A percentile compares a stretch with the other conserved stretches of the same genome.
Conservation (phyloP, 805 yeast species). For the Candida ponderosae region DNA sequence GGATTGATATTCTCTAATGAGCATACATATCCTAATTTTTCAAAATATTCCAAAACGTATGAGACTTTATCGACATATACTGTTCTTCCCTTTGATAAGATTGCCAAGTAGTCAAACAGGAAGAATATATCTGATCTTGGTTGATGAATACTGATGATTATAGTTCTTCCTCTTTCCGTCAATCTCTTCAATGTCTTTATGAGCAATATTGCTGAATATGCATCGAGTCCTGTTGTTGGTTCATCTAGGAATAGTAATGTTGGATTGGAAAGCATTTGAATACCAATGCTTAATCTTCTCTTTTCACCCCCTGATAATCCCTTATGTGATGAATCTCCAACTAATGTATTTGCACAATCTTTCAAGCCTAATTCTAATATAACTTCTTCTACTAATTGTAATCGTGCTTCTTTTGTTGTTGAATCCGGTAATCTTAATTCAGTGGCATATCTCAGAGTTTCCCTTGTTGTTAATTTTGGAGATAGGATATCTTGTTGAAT, state of each 20-base stretch:
- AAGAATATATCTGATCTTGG: slow-evolving; percentile 75
- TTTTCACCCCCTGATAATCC: slow-evolving; percentile 86
- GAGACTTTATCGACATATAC: slow-evolving; percentile 37
- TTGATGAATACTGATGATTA: slow-evolving; percentile 76
- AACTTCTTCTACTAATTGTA: slow-evolving; percentile 48
- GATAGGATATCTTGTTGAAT: slow-evolving; percentile 70
- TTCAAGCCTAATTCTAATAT: slow-evolving; percentile 62
- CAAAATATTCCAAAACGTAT: slow-evolving; percentile 38
- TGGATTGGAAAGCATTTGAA: slow-evolving; percentile 75
- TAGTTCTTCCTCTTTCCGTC: slow-evolving; percentile 57
- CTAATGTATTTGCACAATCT: slow-evolving; percentile 56
- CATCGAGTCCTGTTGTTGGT: slow-evolving; percentile 85
- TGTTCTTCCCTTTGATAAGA: slow-evolving; percentile 53
- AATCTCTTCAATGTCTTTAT: slow-evolving; percentile 55
- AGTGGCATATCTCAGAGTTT: slow-evolving; percentile 66
- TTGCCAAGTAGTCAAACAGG: slow-evolving; percentile 61
- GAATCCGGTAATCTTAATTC: slow-evolving; percentile 57
- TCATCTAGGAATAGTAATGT: slow-evolving; percentile 74
- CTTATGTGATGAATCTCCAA: slow-evolving; percentile 45
- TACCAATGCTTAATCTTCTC: slow-evolving; percentile 69
- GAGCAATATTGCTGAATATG: slow-evolving; percentile 64
- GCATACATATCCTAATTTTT: slow-evolving; percentile 25
- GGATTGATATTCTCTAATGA: slow-evolving; percentile 40
- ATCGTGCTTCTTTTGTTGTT: slow-evolving; percentile 32
- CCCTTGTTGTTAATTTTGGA: slow-evolving; percentile 66